phyloP scores from a whole-genome alignment of 2,329 filamentous ascomycete species.

The Colletotrichum sp. region DNA sequence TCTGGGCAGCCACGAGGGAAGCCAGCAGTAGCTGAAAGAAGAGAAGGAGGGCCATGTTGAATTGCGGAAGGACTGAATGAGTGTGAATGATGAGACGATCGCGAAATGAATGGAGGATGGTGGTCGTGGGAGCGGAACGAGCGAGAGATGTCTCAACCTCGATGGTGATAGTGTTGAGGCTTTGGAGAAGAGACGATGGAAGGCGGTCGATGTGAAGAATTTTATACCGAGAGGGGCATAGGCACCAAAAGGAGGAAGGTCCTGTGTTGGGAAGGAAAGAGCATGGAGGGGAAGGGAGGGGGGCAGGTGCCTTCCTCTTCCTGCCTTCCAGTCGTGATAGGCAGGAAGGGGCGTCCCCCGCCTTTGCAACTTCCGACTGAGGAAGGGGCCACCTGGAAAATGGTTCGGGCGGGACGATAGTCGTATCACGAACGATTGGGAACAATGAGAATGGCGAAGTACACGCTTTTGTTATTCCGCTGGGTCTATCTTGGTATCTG shows the following conservation, averaged over 20 bases:
- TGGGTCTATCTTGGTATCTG: neutral
- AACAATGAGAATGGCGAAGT: neutral
- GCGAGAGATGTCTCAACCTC: neutral
- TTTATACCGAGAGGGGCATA: neutral
- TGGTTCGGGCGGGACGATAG: rapidly evolving
- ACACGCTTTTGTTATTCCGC: neutral
- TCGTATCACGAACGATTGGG: rapidly evolving
- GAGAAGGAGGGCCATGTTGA: neutral
- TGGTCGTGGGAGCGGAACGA: neutral
- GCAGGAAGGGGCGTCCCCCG: neutral
- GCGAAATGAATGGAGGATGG: neutral
- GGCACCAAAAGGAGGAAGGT: neutral
- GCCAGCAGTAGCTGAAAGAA: neutral
- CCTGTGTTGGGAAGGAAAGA: neutral
- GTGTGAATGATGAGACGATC: neutral
- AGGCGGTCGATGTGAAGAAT: neutral
- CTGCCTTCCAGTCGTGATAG: neutral
- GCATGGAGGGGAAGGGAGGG: neutral
- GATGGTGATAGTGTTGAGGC: neutral
- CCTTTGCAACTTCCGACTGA: neutral
- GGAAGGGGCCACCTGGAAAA: neutral
- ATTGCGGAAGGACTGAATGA: neutral
- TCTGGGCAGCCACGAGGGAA: neutral
- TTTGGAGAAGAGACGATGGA: neutral
- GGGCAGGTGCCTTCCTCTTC: neutral